Conservation (phyloP, 1,139 yeast species). For the Magnusiomyces ingens region DNA sequence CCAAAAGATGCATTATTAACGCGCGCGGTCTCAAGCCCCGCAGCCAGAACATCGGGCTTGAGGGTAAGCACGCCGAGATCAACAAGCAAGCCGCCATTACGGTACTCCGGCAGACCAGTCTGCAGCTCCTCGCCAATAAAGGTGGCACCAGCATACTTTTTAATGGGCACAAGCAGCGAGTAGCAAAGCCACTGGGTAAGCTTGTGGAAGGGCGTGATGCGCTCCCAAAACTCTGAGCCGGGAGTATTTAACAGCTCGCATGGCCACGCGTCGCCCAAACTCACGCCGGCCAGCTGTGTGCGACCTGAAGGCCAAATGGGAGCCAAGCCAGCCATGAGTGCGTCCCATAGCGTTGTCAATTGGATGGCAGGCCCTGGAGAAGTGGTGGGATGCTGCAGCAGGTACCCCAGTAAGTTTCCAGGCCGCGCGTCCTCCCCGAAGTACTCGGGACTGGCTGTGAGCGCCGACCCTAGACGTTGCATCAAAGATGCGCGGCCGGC, state of each 20-base stretch:
- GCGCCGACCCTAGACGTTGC: constrained; percentile 41
- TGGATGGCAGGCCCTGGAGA: constrained; percentile 29
- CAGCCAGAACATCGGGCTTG: constrained; percentile 34
- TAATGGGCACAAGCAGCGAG: constrained; percentile 47
- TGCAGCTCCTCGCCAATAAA: constrained; percentile 41
- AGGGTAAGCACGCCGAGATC: constrained; percentile 46
- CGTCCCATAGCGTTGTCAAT: constrained; percentile 44
- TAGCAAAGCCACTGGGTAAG: constrained; percentile 59
- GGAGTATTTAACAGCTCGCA: constrained; percentile 32
- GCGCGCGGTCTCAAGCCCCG: constrained; percentile 32
- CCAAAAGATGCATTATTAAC: constrained; percentile 11
- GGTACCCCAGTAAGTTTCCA: constrained; percentile 47
- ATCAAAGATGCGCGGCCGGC: constrained; percentile 45
- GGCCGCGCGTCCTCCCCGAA: constrained; percentile 48
- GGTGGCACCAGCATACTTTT: constrained; percentile 36
- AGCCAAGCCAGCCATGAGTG: constrained; percentile 45
- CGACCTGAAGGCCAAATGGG: constrained; percentile 58
- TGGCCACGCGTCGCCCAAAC: constrained; percentile 56
- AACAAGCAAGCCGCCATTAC: constrained; percentile 55
- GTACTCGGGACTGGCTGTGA: constrained; percentile 32
- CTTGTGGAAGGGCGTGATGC: constrained; percentile 52
- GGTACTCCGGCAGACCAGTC: constrained; percentile 58
- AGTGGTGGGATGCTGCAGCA: constrained; percentile 23
- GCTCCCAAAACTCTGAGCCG: constrained; percentile 26
- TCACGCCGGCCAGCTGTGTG: constrained; percentile 40